These are phyloP conservation scores for Epichloe festucae DNA, from an alignment of 2,329 filamentous ascomycete species.

Conservation along the genomic window DNA sequence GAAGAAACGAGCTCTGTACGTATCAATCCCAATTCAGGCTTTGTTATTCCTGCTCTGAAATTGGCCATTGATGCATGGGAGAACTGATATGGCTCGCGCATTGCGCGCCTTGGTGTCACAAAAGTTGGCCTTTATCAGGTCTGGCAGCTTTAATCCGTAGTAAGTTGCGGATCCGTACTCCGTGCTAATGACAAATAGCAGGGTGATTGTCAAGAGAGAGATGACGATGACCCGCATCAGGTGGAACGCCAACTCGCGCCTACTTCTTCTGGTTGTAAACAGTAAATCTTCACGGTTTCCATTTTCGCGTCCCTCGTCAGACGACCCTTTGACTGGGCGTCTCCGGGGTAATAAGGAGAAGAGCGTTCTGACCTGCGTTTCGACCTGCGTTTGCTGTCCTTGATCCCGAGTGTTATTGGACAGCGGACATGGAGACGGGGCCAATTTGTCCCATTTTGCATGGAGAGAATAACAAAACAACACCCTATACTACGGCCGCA, in stretches of 20 bases:
- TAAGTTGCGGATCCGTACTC: no score
- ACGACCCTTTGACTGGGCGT: background rate
- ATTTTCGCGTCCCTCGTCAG: background rate
- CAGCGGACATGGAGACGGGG: background rate
- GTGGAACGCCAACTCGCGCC: background rate
- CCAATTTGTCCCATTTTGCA: background rate
- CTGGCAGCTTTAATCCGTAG: background rate
- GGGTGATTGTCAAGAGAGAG: no score
- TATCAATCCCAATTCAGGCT: no score
- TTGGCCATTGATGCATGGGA: background rate
- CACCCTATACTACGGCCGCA: background rate
- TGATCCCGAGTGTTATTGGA: conserved; percentile 1
- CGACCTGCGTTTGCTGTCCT: background rate
- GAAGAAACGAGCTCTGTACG: no score
- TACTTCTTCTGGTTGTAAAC: background rate
- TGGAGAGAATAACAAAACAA: background rate
- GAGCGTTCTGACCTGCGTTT: background rate
- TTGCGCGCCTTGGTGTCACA: background rate
- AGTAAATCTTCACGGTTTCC: background rate
- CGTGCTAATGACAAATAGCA: no score
- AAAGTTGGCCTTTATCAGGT: background rate
- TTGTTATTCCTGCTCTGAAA: no score
- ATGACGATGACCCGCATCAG: no score
- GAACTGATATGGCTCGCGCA: background rate
- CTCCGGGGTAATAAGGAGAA: background rate